Conservation (phyloP, 1,139 yeast species). For the Lodderomyces beijingensis region DNA sequence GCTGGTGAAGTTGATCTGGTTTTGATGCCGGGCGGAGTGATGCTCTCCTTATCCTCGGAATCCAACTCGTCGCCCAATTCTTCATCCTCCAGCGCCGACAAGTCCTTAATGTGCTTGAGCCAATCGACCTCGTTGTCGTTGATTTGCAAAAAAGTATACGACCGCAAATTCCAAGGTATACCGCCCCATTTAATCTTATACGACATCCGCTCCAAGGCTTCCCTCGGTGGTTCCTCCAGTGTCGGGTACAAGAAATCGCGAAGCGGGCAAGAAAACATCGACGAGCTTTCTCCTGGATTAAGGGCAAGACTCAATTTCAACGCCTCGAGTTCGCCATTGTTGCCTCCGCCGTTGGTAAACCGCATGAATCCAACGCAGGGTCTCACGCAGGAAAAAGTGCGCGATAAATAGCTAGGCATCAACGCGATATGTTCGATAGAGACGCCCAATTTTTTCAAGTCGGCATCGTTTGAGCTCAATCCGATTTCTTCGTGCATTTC, state of each 20-base stretch:
- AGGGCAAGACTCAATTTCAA: constrained; percentile 36
- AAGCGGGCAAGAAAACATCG: constrained; percentile 65
- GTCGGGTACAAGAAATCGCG: constrained; percentile 52
- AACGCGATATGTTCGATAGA: constrained; percentile 52
- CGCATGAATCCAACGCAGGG: constrained; percentile 72
- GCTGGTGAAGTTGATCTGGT: not conserved
- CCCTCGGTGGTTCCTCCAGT: constrained; percentile 25
- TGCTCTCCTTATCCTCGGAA: constrained; percentile 13
- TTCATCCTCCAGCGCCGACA: constrained; percentile 38
- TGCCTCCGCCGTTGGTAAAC: constrained; percentile 8
- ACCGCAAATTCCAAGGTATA: constrained; percentile 59
- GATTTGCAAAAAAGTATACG: constrained; percentile 55
- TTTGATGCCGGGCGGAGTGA: constrained; percentile 13
- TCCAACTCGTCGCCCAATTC: constrained; percentile 15
- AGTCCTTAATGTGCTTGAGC: constrained; percentile 56
- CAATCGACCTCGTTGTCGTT: constrained; percentile 56
- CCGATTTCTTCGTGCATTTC: constrained; percentile 90
- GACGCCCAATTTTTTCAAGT: constrained; percentile 43
- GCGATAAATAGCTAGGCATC: constrained; percentile 71
- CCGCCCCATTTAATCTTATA: constrained; percentile 62
- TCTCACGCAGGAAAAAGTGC: constrained; percentile 76
- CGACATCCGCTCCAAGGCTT: constrained; percentile 42
- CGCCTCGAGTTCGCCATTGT: constrained; percentile 13
- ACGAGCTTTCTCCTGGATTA: constrained; percentile 71
- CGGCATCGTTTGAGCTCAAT: constrained; percentile 46